phyloP scores from a whole-genome alignment of 2,329 filamentous ascomycete genomes.

The Apiospora saccharicola region DNA sequence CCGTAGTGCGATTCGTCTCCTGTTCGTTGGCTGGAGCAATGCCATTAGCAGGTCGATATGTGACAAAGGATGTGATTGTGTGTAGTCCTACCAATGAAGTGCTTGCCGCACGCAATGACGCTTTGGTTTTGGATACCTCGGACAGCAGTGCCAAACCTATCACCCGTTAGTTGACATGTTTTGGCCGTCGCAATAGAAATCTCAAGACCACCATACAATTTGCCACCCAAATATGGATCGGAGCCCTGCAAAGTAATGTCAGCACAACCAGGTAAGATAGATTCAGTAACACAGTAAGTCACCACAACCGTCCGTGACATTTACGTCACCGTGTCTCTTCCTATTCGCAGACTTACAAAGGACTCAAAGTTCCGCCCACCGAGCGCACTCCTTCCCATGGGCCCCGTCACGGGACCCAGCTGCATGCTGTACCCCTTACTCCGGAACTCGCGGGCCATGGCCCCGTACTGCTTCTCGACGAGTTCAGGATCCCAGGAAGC shows the following conservation, averaged over 20 bases:
- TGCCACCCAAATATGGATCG: not conserved
- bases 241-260: not conserved
- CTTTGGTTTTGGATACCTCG: not conserved
- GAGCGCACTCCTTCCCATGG: not conserved
- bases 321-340: too few species aligned
- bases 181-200: too few species aligned
- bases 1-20: slow-evolving; percentile 29
- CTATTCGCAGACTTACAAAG: too few species aligned
- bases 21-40: slow-evolving; percentile 28
- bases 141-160: not conserved
- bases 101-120: not conserved
- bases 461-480: not conserved
- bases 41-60: too few species aligned
- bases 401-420: not conserved
- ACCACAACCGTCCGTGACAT: too few species aligned
- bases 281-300: too few species aligned
- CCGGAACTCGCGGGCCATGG: not conserved
- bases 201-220: not conserved
- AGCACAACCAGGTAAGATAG: too few species aligned
- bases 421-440: not conserved
- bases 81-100: not conserved
- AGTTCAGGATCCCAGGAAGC: not conserved
- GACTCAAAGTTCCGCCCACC: slow-evolving; percentile 4
- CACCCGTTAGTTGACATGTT: too few species aligned
- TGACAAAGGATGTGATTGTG: too few species aligned